Base-by-base conservation (phyloP, 2,329 filamentous ascomycete species). In the Calonectria pseudoturangicola region DNA sequence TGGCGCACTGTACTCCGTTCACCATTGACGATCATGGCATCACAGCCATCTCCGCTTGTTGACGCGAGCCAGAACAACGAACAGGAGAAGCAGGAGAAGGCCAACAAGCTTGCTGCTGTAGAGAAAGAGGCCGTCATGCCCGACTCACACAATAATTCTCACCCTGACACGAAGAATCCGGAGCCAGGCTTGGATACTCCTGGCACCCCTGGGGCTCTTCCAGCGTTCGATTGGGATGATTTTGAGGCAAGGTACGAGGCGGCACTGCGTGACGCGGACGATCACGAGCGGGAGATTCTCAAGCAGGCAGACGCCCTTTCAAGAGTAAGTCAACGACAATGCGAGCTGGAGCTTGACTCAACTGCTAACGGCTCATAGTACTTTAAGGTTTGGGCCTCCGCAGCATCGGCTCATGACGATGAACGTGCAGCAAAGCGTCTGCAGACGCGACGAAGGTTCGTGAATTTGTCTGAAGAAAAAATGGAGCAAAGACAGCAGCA, bases 351-450 rank as follows among this genome's bases (percentile, higher is more conserved):
- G 92, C 83, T 92, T 92, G 84, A 67, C 81, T 76, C 69, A 36
- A 51, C 60, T 41, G 45, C 66, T 74, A 70, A 66, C 54, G 12
- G 18, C 58, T 54, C 48, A 30, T 75, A 97, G 95, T 94, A 93
- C 81, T 98, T 98, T 82, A 89, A 89, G 71, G 86, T 92, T 43
- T 98, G 96, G 95, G 93, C 94, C 28, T 88, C 92, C 25, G 91
- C 93, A 15, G 93, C 93, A 1, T 89, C 92, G 39, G 85, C 88
- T 13, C 92, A 94, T 73, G 96, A 98, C 82, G 92, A 94, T 68
- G 92, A 93, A 72, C 90, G 96, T 69, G 93, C 94, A 28, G 88
- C 91, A 74, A 96, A 96, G 83, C 92, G 95, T 68, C 88, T 98
- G 56, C 93, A 93, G 80, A 98, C 96, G 2, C 92, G 95, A 74